phyloP scores from a whole-genome alignment of 352 stramenopile genomes.

The Pythium diclinum region DNA sequence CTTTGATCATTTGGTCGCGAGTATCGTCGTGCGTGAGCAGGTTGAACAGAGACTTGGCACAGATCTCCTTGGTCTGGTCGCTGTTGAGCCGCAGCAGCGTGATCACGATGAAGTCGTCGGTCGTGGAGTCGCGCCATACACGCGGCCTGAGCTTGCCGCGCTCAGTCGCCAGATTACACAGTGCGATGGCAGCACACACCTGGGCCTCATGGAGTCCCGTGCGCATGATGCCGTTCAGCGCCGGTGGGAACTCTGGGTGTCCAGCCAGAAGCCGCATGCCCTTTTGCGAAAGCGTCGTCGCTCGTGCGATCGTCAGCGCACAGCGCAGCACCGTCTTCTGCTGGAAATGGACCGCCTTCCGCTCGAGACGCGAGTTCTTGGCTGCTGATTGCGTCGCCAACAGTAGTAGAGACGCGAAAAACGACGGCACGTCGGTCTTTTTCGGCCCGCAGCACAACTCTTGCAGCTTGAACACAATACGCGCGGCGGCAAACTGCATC shows the following conservation, averaged over 20 bases:
- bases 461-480: slow-evolving; percentile 65
- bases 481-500: slow-evolving; percentile 47
- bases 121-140: slow-evolving; percentile 62
- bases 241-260: slow-evolving; percentile 51
- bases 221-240: slow-evolving; percentile 82
- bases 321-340: slow-evolving; percentile 60
- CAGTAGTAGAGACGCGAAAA: slow-evolving; percentile 58
- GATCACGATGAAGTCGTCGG: slow-evolving; percentile 87
- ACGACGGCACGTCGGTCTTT: slow-evolving; percentile 39
- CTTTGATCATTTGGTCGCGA: slow-evolving; percentile 65
- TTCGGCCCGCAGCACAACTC: slow-evolving; percentile 39
- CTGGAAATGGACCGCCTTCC: slow-evolving; percentile 38
- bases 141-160: slow-evolving; percentile 33
- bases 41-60: slow-evolving; percentile 83
- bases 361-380: slow-evolving; percentile 56
- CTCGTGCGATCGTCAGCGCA: slow-evolving; percentile 59
- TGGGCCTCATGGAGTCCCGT: slow-evolving; percentile 80
- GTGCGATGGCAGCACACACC: slow-evolving; percentile 73
- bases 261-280: slow-evolving; percentile 47
- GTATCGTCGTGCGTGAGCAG: slow-evolving; percentile 76
- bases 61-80: slow-evolving; percentile 80
- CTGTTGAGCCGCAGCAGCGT: slow-evolving; percentile 82
- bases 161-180: slow-evolving; percentile 84
- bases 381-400: slow-evolving; percentile 50
- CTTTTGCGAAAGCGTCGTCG: slow-evolving; percentile 45